Evolutionary conservation across 768 basidiomycete genomes (phyloP).

Genomic region (Suillus tomentosus): DNA sequence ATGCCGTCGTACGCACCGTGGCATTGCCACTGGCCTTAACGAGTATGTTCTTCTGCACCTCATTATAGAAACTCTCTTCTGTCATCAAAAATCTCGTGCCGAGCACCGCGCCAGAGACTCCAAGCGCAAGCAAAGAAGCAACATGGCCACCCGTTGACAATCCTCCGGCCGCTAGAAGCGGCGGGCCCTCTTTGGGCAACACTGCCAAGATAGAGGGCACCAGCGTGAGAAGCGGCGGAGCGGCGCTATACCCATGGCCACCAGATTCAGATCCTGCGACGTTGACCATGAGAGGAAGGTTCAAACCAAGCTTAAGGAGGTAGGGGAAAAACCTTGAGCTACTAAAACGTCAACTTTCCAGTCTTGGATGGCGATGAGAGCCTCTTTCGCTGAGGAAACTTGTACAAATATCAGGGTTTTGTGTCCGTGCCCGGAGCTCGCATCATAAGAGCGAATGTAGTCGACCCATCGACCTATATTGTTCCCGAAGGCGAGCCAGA

Average conservation of each 20-base stretch:
- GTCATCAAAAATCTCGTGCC: slow-evolving; percentile 79
- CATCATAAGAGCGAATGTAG: slow-evolving; percentile 58
- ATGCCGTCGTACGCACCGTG: slow-evolving; percentile 63
- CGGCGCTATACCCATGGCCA: slow-evolving; percentile 64
- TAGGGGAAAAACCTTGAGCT: slow-evolving; percentile 61
- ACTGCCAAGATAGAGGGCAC: slow-evolving; percentile 54
- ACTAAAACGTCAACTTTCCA: slow-evolving; percentile 77
- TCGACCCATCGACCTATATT: slow-evolving; percentile 61
- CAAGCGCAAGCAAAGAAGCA: slow-evolving; percentile 64
- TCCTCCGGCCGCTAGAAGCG: slow-evolving; percentile 76
- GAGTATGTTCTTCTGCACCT: slow-evolving; percentile 54
- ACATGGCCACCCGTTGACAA: slow-evolving; percentile 64
- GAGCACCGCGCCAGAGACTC: slow-evolving; percentile 65
- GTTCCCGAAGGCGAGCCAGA: slow-evolving; percentile 78
- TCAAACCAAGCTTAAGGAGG: slow-evolving; percentile 5
- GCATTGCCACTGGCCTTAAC: slow-evolving; percentile 44
- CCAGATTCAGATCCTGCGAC: slow-evolving; percentile 73
- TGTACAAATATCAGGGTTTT: slow-evolving; percentile 65
- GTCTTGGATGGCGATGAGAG: slow-evolving; percentile 56
- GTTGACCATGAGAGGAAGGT: slow-evolving; percentile 10
- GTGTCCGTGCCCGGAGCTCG: slow-evolving; percentile 37
- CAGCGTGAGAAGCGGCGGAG: slow-evolving; percentile 62
- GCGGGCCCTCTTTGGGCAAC: slow-evolving; percentile 44
- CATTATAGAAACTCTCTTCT: slow-evolving; percentile 60
- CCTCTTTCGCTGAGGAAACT: slow-evolving; percentile 62